Conservation (phyloP, 1,284 basidiomycete genomes). For the Trichosporon sp. region DNA sequence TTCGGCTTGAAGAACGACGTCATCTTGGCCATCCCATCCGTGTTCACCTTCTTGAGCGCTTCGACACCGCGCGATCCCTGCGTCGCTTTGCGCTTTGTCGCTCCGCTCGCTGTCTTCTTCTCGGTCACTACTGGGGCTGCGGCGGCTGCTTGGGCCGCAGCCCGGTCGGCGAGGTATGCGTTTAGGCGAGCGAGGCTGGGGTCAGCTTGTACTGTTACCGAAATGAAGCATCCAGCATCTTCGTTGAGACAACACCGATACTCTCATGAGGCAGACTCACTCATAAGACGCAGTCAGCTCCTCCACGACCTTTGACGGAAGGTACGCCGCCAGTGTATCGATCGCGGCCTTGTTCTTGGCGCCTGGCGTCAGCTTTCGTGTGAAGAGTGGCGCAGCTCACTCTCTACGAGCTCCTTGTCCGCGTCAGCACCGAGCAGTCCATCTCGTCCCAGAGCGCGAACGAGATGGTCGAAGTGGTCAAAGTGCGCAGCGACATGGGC, state of each 20-base stretch:
- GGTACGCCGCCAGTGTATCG: constrained; percentile 34
- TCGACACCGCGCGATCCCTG: constrained; percentile 35
- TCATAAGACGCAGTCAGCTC: constrained; percentile 22
- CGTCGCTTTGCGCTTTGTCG: constrained; percentile 27
- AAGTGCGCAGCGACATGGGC: constrained; percentile 29
- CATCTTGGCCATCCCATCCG: constrained; percentile 40
- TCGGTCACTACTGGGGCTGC: constrained; percentile 19
- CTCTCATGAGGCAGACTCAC: constrained; percentile 15
- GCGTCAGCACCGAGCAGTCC: constrained; percentile 25
- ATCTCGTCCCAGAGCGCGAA: constrained; percentile 31
- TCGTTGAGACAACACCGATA: not conserved
- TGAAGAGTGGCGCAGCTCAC: constrained; percentile 16
- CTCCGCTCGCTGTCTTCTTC: constrained; percentile 19
- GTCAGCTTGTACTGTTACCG: not conserved
- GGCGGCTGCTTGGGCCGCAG: constrained; percentile 32
- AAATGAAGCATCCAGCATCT: not conserved
- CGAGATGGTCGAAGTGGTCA: constrained; percentile 39
- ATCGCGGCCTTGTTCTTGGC: constrained; percentile 26
- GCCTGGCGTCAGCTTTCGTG: constrained; percentile 17
- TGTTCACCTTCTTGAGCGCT: constrained; percentile 44
- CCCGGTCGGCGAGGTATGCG: constrained; percentile 28
- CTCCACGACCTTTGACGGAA: constrained; percentile 18
- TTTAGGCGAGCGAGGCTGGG: constrained; percentile 26
- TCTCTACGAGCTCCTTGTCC: constrained; percentile 20
- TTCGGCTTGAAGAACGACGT: constrained; percentile 46